Percentiles rank a stretch among this genome's conserved stretches.
Conservation (phyloP, 345 rosid genomes). For the Bretschneidera sinensis region DNA sequence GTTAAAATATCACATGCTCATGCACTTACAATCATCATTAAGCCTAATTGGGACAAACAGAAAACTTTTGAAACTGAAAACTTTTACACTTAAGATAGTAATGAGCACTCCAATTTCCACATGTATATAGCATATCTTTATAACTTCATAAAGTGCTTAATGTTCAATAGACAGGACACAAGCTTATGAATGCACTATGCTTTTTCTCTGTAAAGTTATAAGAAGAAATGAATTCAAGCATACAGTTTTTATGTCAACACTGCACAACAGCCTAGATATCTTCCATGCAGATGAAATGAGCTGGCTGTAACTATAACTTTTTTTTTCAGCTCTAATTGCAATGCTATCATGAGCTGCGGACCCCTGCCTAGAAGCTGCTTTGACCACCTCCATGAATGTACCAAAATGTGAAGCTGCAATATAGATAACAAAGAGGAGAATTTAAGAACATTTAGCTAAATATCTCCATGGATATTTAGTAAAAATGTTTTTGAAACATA, state of each 20-base stretch:
- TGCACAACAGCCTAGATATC: slow-evolving; percentile 48
- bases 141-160: neutral
- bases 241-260: slow-evolving; percentile 40
- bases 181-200: neutral
- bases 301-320: slow-evolving; percentile 65
- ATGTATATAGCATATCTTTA: neutral
- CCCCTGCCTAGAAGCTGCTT: slow-evolving; percentile 53
- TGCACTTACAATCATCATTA: too few species aligned
- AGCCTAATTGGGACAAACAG: too few species aligned
- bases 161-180: slow-evolving; percentile 8
- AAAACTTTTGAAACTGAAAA: neutral
- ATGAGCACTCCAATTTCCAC: neutral
- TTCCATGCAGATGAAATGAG: slow-evolving; percentile 59
- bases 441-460: slow-evolving; percentile 7
- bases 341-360: slow-evolving; percentile 42
- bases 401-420: slow-evolving; percentile 38
- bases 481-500: neutral
- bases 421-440: slow-evolving; percentile 7
- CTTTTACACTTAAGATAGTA: neutral
- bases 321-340: slow-evolving; percentile 75
- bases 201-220: neutral
- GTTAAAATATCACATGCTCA: neutral
- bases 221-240: slow-evolving; percentile 23
- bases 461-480: neutral
- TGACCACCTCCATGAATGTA: slow-evolving; percentile 81